A percentile compares a stretch with the other conserved stretches of the same genome.
Conservation (phyloP, 1,139 yeast species). For the Debaryomyces fabryi region DNA sequence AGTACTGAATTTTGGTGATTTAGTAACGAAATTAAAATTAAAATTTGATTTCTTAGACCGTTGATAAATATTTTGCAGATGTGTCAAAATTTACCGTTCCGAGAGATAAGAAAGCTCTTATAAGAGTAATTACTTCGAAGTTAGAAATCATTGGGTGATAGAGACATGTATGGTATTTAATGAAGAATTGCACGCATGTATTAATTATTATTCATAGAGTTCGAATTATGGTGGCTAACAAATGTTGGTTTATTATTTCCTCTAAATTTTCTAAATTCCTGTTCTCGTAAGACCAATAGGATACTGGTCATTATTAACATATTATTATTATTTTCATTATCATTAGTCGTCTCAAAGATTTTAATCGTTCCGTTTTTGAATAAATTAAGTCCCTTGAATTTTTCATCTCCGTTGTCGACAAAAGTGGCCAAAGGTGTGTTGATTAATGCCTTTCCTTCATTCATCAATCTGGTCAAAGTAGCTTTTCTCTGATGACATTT, state of each 20-base stretch:
- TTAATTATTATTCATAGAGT: not conserved
- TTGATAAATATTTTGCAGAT: not conserved
- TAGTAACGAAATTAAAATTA: too few relatives aligned
- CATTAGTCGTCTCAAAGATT: conserved; percentile 26
- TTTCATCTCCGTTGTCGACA: conserved; percentile 31
- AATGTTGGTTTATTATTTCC: conserved; percentile 32
- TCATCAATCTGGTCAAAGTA: conserved; percentile 14
- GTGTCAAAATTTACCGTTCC: not conserved
- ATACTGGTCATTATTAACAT: conserved; percentile 33
- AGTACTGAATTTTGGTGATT: too few relatives aligned
- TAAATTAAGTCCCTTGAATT: conserved; percentile 25
- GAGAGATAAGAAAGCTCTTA: not conserved
- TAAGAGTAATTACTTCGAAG: not conserved
- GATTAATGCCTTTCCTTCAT: conserved; percentile 19
- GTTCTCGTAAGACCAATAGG: conserved; percentile 40
- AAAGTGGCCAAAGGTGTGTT: conserved; percentile 36
- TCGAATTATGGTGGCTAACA: conserved; percentile 3
- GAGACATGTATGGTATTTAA: not conserved
- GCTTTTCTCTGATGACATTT: conserved; percentile 17
- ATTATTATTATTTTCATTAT: conserved; percentile 21
- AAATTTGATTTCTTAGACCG: not conserved
- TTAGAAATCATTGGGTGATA: not conserved
- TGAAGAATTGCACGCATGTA: not conserved
- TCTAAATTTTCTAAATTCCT: conserved; percentile 40
- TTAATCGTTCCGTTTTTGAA: conserved; percentile 34